Evolutionary conservation across 306 rosid species (phyloP), one percentile per base, ranked within the genome.

Genomic region (Cicer judaicum): DNA sequence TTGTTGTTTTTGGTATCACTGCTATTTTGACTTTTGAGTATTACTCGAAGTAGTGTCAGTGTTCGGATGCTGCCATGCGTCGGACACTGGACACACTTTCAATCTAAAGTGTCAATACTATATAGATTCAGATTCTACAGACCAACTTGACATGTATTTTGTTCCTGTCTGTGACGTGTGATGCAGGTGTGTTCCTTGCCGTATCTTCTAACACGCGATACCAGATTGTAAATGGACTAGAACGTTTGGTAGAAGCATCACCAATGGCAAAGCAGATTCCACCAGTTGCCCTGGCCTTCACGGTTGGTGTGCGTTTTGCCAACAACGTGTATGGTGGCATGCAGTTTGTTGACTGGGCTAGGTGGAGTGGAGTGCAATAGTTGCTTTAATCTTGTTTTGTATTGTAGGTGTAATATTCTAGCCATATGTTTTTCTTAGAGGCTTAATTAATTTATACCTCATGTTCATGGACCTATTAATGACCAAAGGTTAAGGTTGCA

Each of bases 301-400:
- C 98, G 0, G 89, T 93, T 1, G 97, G 97, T 9, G 93, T 93
- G 62, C 84, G 98, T n/a, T 91, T 89, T 36, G 94, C 96, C 43
- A 93, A 93, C 89, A 91, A 91, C 57, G 78, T 93, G 14, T 93
- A 91, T 77, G 98, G 92, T 69, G 97, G 96, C 42, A 93, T 93
- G 96, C 98, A 93, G 81, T 93, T 93, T 60, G 93, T 93, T 49
- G 98, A 93, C 81, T 93, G 98, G 98, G 98, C 98, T 66, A 87
- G 91, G 76, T 91, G 84, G 98, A 91, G 93, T 62, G 98, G 98
- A 47, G 97, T 91, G 60, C 98, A 93, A 76, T 93, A 83, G 82
- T 52, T 74, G 66, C 77, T 49, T 41, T 19, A 53, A 19, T 64
- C 52, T 19, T 77, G 69, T 38, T 19, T 11, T 42, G 65, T 59